Percentiles rank a stretch among this genome's conserved stretches.
These are phyloP conservation scores for Boletus calvinii DNA, from an alignment of 1,284 basidiomycete genomes.

Conservation along the genomic window DNA sequence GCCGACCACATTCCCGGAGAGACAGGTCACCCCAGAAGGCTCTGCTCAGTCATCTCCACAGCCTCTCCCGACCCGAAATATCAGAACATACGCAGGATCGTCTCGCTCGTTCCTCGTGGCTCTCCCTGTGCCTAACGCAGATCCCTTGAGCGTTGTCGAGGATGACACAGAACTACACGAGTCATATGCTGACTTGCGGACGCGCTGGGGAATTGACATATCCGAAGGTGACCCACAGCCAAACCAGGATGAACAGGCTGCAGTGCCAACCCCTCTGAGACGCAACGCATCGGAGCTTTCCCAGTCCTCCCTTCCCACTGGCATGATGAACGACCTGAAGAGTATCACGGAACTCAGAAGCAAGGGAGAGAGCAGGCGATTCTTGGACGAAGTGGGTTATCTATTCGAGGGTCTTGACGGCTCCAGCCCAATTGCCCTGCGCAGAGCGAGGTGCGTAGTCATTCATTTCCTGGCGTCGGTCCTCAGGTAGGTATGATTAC, in stretches of 20 bases:
- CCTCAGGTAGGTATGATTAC: constrained; percentile 7
- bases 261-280: constrained; percentile 22
- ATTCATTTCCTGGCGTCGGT: background rate
- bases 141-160: constrained; percentile 19
- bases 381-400: constrained; percentile 79
- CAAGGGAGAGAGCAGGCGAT: constrained; percentile 75
- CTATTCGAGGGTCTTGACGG: constrained; percentile 72
- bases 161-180: constrained; percentile 58
- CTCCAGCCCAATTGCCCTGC: constrained; percentile 51
- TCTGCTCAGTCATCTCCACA: constrained; percentile 27
- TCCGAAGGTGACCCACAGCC: constrained; percentile 66
- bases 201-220: constrained; percentile 71
- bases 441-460: constrained; percentile 56
- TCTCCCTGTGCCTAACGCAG: constrained; percentile 40
- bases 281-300: constrained; percentile 22
- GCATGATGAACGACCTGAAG: constrained; percentile 72
- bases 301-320: constrained; percentile 39
- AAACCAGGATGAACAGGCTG: constrained; percentile 13
- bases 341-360: constrained; percentile 76
- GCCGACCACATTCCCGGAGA: constrained; percentile 17
- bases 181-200: constrained; percentile 66
- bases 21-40: constrained; percentile 14
- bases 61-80: constrained; percentile 35
- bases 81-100: constrained; percentile 69
- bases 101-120: constrained; percentile 74